Evolutionary conservation across 202 grass and related monocot species (phyloP), one percentile per base, ranked within the genome.

Genomic region (Cymbopogon flexuosus): DNA sequence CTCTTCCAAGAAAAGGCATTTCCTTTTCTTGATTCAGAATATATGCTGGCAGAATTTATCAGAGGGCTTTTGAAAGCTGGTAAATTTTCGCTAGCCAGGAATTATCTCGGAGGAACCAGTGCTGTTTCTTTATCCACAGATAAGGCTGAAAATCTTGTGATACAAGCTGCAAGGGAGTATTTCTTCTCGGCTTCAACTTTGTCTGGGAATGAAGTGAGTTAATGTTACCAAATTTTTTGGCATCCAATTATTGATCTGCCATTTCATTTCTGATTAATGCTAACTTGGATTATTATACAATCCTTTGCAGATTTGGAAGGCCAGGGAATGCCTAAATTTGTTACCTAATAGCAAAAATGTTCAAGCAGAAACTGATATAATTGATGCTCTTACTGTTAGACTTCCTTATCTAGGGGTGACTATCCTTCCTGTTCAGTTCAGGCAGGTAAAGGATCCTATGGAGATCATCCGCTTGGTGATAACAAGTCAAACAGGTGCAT

Each of bases 161-260:
- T 98, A 80, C 92, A 90, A 91, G 92, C 95, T 66, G 90, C 90
- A 65, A 91, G 86, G 73, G 95, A 98, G 66, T 98, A 98, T 94
- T 97, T 98, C 77, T 98, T 94, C 79, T 97, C 92, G 10, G 92
- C 95, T 85, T 98, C 95, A 61, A 94, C 91, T 84, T 79, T 98
- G 35, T 94, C 92, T 62, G 90, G 86, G 61, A 88, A 90, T n/a
- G 90, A 98, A 87, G 95, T 97, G 82, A 93, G 94, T 92, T 77
- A 30, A 77, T 74, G 5, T 65, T 36, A 66, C 39, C 3, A 78
- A 59, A 49, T 86, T 68, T 43, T 86, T 71, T 83, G 57, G 12
- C 35, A 52, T 79, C 10, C 65, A 68, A 61, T 42, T 62, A 59
- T 51, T 84, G 37, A 63, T 85, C 21, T 65, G 3, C 39, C 31